Base-by-base conservation (phyloP, 345 rosid genomes). In the Lepidium sativum region DNA sequence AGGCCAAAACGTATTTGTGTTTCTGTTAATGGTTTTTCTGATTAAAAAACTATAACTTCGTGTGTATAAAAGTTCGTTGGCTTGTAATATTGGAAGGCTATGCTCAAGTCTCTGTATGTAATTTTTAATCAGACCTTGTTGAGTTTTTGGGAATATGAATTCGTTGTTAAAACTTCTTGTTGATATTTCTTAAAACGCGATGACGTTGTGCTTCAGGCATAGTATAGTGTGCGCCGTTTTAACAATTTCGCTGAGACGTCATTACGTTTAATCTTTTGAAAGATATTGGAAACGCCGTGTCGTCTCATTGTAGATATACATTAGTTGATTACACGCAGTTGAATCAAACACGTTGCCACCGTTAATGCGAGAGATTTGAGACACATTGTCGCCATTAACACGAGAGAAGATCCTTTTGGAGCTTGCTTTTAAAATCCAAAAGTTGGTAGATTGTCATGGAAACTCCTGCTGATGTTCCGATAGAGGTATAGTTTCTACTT, bases 381-480 rank as follows among this genome's bases (percentile, higher is more conserved):
- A n/a, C n/a, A n/a, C n/a, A n/a, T n/a, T n/a, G n/a, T n/a, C n/a
- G n/a, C n/a, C n/a, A n/a, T n/a, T n/a, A n/a, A n/a, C n/a, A n/a
- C n/a, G n/a, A n/a, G n/a, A n/a, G n/a, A n/a, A n/a, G n/a, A 21
- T 9, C 32, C 8, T 18, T 6, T 1, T n/a, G n/a, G n/a, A n/a
- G n/a, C n/a, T n/a, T n/a, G n/a, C n/a, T n/a, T n/a, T n/a, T n/a
- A n/a, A n/a, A n/a, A n/a, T n/a, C n/a, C n/a, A n/a, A n/a, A n/a
- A n/a, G n/a, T n/a, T n/a, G n/a, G n/a, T 52, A 60, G 35, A 9
- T 34, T 10, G 51, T 59, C 63, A 90, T 87, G 97, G 92, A 81
- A 54, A 43, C 83, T 40, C 65, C 60, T 25, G 77, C 71, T 27
- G 88, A 79, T 27, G 63, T 73, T 70, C 55, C 82, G 37, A 71